Evolutionary conservation across 2,329 filamentous ascomycete genomes (phyloP), one percentile per base, ranked within the genome.

Genomic region (Talaromyces sp.): DNA sequence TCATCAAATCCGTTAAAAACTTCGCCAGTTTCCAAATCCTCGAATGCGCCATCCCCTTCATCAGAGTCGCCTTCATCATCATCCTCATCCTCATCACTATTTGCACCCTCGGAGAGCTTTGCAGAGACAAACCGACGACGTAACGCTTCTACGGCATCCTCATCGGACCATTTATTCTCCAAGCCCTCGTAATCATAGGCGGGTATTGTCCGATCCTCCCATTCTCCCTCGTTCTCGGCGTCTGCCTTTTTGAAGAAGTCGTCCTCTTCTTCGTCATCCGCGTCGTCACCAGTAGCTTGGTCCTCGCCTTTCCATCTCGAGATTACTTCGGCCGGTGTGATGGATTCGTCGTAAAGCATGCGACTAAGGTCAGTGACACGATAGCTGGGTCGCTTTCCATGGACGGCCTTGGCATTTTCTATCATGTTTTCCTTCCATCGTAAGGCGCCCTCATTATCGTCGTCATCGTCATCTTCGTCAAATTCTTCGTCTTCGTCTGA

Each of bases 361-460:
- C 90, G 87, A 0, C 91, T 91, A 31, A 99, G 83, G 69, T 98
- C 93, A 14, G 85, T 84, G 9, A 91, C 88, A 58, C 92, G 86
- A 69, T 90, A 96, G 17, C 88, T 84, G 49, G 86, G 85, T 64
- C 85, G 86, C 66, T 84, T 86, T 29, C 84, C 83, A 70, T 95
- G 90, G 35, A 93, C 78, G 59, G 82, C 84, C 64, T 84, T 84
- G 1, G 93, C 93, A 58, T 88, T 90, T 61, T 89, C 87, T 10
- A 85, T 77, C 72, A 99, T 84, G 68, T 96, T 93, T 26, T 89
- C 85, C 74, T 99, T 99, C 96, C 96, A 99, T 51, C 86, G 84
- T 24, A 90, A 68, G 3, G 83, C 87, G 2, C 87, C 89, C 43
- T 89, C 88, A 54, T 93, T 91, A 57, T 90, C 89, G 19, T 80